phyloP scores from a whole-genome alignment of 805 yeast species.

The Brettanomyces nanus region DNA sequence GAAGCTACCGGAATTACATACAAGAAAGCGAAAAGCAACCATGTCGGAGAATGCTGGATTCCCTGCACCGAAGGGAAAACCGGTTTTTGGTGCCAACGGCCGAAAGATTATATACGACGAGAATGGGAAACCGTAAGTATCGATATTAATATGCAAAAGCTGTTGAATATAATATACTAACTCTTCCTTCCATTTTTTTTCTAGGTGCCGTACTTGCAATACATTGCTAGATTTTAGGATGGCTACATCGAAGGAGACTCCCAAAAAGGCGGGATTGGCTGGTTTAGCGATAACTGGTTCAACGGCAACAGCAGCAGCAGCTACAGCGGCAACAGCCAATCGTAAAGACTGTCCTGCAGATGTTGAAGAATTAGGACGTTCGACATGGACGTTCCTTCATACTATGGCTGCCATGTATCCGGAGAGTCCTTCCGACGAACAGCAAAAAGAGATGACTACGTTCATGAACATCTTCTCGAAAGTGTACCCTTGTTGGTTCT shows the following conservation, averaged over 20 bases:
- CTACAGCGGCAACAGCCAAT: slow-evolving; percentile 24
- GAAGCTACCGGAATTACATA: no score
- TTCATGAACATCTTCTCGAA: slow-evolving; percentile 67
- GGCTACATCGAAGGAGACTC: slow-evolving; percentile 32
- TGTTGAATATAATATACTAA: neutral
- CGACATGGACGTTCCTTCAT: slow-evolving; percentile 91
- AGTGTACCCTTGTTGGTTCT: slow-evolving; percentile 89
- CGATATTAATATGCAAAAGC: neutral
- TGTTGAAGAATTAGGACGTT: slow-evolving; percentile 66
- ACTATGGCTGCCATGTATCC: slow-evolving; percentile 89
- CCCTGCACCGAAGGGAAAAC: slow-evolving; percentile 20
- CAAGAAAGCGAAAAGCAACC: slow-evolving; percentile 2
- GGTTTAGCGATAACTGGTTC: slow-evolving; percentile 5
- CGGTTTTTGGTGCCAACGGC: slow-evolving; percentile 51
- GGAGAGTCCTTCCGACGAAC: slow-evolving; percentile 45
- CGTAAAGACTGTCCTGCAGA: slow-evolving; percentile 75
- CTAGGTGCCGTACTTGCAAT: slow-evolving; percentile 78
- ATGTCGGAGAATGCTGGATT: neutral
- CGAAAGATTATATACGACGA: slow-evolving; percentile 68
- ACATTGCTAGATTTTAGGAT: slow-evolving; percentile 69
- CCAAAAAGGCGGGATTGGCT: neutral
- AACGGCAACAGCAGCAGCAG: slow-evolving; percentile 10
- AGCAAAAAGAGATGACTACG: slow-evolving; percentile 64
- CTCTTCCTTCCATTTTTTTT: neutral
- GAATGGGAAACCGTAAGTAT: slow-evolving; percentile 89